These are phyloP conservation scores for Trypanosoma theileri DNA, from an alignment of 208 protist genomes.

Conservation along the genomic window DNA sequence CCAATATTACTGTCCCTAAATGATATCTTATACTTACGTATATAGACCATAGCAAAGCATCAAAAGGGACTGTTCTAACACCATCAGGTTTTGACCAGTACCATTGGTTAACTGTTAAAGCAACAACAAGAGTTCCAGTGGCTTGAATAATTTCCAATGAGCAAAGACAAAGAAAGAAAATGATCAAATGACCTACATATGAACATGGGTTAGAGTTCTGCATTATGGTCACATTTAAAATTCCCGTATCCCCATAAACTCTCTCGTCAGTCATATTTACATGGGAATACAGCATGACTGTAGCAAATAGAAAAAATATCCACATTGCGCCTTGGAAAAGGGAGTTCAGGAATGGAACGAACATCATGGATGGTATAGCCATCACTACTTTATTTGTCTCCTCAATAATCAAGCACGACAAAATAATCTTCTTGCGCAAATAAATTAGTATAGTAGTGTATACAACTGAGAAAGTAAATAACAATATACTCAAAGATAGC, in stretches of 20 bases:
- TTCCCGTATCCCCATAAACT: not conserved
- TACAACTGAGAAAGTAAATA: constrained; percentile 16
- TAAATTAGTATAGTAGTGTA: constrained; percentile 42
- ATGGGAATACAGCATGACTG: constrained; percentile 12
- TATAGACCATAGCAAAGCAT: constrained; percentile 23
- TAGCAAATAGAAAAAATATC: constrained; percentile 43
- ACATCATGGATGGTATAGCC: constrained; percentile 46
- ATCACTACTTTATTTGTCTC: constrained; percentile 40
- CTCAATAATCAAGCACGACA: constrained; percentile 67
- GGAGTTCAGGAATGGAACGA: constrained; percentile 47
- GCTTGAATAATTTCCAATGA: constrained; percentile 44
- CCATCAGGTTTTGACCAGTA: constrained; percentile 54
- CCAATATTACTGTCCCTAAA: constrained; percentile 76
- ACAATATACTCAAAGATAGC: constrained; percentile 12
- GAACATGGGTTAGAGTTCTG: not conserved
- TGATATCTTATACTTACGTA: constrained; percentile 58
- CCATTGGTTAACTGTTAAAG: constrained; percentile 58
- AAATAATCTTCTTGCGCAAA: constrained; percentile 40
- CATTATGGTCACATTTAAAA: not conserved
- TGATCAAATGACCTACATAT: constrained; percentile 41
- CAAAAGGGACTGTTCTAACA: constrained; percentile 28
- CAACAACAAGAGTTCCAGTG: constrained; percentile 40
- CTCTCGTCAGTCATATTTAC: not conserved
- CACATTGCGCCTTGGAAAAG: constrained; percentile 30
- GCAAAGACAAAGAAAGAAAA: constrained; percentile 32